Conservation (phyloP, 768 basidiomycete genomes). For the Daedaleopsis sinensis region DNA sequence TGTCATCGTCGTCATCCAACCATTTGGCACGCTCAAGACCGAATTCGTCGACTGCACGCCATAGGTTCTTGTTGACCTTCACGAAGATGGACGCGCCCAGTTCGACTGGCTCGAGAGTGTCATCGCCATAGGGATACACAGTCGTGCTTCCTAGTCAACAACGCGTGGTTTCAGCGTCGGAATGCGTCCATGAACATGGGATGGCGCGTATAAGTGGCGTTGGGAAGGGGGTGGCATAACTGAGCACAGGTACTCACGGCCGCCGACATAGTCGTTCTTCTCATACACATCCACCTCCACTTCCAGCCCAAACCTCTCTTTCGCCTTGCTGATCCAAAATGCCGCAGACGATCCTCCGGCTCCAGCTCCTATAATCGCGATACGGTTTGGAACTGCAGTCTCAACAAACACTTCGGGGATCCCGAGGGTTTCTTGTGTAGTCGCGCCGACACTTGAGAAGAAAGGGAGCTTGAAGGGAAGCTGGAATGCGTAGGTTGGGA, state of each 20-base stretch:
- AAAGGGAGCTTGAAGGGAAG: slow-evolving; percentile 23
- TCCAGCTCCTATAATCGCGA: slow-evolving; percentile 91
- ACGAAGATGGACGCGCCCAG: slow-evolving; percentile 92
- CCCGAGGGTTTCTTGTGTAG: slow-evolving; percentile 8
- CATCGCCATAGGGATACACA: slow-evolving; percentile 71
- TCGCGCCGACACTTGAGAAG: slow-evolving; percentile 3
- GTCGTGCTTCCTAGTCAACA: slow-evolving; percentile 65
- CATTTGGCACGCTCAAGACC: slow-evolving; percentile 61
- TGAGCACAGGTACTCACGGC: slow-evolving; percentile 59
- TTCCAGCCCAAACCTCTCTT: slow-evolving; percentile 66
- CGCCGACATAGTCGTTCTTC: slow-evolving; percentile 73
- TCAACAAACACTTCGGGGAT: neutral
- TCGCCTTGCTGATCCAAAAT: slow-evolving; percentile 81
- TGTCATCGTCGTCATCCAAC: slow-evolving; percentile 47
- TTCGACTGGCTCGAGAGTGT: slow-evolving; percentile 66
- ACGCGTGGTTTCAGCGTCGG: neutral
- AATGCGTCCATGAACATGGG: slow-evolving; percentile 2
- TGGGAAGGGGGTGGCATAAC: neutral
- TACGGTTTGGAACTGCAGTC: slow-evolving; percentile 42
- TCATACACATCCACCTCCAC: slow-evolving; percentile 88
- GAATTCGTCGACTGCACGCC: slow-evolving; percentile 81
- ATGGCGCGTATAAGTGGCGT: no score
- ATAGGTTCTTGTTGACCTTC: slow-evolving; percentile 66
- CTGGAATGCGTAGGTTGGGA: slow-evolving; percentile 21
- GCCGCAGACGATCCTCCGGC: slow-evolving; percentile 86